phyloP scores from a whole-genome alignment of 2,329 filamentous ascomycete species.

The Alternaria arbusti region DNA sequence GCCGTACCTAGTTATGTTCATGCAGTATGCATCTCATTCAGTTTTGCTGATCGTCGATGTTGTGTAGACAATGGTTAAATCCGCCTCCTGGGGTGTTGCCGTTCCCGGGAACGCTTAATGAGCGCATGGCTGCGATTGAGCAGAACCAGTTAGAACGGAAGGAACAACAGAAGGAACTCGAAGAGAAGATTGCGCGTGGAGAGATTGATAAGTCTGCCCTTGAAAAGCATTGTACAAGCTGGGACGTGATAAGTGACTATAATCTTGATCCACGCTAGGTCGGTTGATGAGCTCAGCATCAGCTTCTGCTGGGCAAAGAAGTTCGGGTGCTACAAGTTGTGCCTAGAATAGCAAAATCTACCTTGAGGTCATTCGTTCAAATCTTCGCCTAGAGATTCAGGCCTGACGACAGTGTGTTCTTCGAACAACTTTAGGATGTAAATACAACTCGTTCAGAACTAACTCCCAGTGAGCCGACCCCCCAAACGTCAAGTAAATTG shows the following conservation, averaged over 20 bases:
- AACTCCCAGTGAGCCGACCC: neutral
- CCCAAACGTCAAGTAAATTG: neutral
- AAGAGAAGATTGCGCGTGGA: neutral
- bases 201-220: neutral
- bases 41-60: neutral
- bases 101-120: neutral
- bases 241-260: neutral
- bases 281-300: neutral
- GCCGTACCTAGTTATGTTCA: neutral
- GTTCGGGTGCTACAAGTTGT: neutral
- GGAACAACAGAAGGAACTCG: neutral
- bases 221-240: neutral
- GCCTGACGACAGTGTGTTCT: too few species aligned
- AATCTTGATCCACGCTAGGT: neutral
- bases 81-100: neutral
- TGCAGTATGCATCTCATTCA: neutral
- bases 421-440: neutral
- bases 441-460: neutral
- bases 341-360: neutral
- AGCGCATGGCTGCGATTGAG: neutral
- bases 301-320: neutral
- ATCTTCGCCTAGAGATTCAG: neutral
- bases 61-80: neutral
- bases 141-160: neutral
- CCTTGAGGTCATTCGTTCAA: neutral